Percentiles rank a stretch among this genome's conserved stretches.
phyloP scores from a whole-genome alignment of 352 stramenopile species.

The Globisporangium abappressorium region DNA sequence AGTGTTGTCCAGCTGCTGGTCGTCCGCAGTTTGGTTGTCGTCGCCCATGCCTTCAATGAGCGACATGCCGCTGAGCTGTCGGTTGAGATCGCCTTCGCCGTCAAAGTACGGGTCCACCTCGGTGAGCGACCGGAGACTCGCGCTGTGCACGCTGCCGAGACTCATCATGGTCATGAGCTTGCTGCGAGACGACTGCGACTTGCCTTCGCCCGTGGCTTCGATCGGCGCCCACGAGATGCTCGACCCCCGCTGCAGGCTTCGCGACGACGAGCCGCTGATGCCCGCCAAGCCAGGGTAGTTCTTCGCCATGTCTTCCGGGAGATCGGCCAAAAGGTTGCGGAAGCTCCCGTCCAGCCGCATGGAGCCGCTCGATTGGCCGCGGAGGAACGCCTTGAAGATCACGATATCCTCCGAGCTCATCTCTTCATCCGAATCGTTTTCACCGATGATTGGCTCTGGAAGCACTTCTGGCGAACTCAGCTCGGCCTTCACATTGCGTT shows the following conservation, averaged over 20 bases:
- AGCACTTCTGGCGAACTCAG: conserved; percentile 13
- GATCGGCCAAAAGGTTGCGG: conserved; percentile 28
- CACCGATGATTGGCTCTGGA: conserved; percentile 40
- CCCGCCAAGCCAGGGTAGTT: conserved; percentile 12
- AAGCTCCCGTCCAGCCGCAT: conserved; percentile 29
- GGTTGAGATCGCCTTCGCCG: conserved; percentile 34
- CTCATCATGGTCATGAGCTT: conserved; percentile 51
- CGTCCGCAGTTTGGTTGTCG: conserved; percentile 11
- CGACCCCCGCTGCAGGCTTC: conserved; percentile 15
- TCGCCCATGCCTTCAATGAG: conserved; percentile 21
- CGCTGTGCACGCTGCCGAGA: conserved; percentile 48
- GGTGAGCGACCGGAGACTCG: conserved; percentile 49
- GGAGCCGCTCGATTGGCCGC: conserved; percentile 46
- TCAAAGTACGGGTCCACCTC: conserved; percentile 53
- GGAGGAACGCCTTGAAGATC: conserved; percentile 61
- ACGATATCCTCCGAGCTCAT: conserved; percentile 60
- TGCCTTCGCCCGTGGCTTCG: conserved; percentile 15
- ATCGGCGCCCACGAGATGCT: conserved; percentile 18
- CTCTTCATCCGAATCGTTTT: conserved; percentile 39
- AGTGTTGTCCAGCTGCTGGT: conserved; percentile 9
- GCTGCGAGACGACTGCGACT: conserved; percentile 20
- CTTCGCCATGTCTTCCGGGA: conserved; percentile 12
- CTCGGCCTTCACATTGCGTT: neutral
- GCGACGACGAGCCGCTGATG: conserved; percentile 11
- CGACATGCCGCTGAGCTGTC: conserved; percentile 51